A percentile compares a stretch with the other conserved stretches of the same genome.
Conservation (phyloP, 1,284 basidiomycete species). For the Ustilago loliicola region DNA sequence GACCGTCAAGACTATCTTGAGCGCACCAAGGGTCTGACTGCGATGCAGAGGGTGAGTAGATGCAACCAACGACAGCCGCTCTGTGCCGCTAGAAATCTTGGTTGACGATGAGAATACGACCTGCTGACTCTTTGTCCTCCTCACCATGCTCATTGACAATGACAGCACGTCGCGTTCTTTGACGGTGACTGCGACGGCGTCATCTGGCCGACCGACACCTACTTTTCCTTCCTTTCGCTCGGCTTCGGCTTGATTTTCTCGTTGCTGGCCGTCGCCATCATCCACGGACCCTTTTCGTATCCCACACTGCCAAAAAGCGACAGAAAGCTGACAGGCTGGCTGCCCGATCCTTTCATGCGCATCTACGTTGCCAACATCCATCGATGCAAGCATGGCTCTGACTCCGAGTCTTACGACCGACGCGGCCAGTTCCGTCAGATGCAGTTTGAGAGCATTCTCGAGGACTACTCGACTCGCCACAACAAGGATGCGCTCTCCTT, state of each 20-base stretch:
- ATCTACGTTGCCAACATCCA: slow-evolving; percentile 73
- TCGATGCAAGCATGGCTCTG: slow-evolving; percentile 74
- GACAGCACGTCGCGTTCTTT: slow-evolving; percentile 74
- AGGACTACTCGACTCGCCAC: slow-evolving; percentile 50
- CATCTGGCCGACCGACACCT: slow-evolving; percentile 75
- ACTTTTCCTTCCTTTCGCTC: slow-evolving; percentile 73
- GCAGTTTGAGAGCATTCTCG: slow-evolving; percentile 45
- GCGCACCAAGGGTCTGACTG: slow-evolving; percentile 47
- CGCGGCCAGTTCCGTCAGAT: slow-evolving; percentile 50
- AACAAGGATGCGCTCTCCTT: slow-evolving; percentile 55
- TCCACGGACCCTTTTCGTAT: slow-evolving; percentile 70
- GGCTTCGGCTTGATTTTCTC: slow-evolving; percentile 73
- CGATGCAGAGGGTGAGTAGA: slow-evolving; percentile 70
- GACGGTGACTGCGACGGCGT: slow-evolving; percentile 74
- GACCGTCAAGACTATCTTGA: slow-evolving; percentile 50
- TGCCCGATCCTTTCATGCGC: slow-evolving; percentile 73
- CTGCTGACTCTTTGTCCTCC: neutral
- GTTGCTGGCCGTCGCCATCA: slow-evolving; percentile 70
- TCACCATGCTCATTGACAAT: neutral
- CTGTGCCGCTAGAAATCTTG: neutral
- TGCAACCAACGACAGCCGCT: neutral
- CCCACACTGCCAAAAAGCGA: slow-evolving; percentile 46
- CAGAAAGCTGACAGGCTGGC: slow-evolving; percentile 28
- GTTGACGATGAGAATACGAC: too few species aligned
- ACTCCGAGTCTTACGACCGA: slow-evolving; percentile 73